Base-by-base conservation (phyloP, 2,329 filamentous ascomycete species). In the Metarhizium humberi region DNA sequence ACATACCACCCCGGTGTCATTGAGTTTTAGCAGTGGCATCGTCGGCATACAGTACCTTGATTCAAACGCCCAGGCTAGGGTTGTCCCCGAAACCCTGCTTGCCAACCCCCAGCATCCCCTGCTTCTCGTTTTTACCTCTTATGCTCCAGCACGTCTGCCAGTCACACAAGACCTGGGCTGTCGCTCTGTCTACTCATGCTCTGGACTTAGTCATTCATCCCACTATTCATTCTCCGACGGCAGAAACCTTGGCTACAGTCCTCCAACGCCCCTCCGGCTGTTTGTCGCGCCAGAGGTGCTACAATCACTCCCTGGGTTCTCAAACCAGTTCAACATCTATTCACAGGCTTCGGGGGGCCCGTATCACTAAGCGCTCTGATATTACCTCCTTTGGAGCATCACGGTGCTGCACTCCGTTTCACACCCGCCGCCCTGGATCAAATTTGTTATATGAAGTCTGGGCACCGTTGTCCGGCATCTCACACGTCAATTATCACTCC, bases 321-420 rank as follows among this genome's bases (percentile, higher is more conserved):
- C 40, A 16, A 36, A 66, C 68, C 70, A 67, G 69, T 69, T 69
- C 70, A 69, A 72, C 68, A 71, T 67, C 67, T 68, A 67, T 72
- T 70, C 70, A 71, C 73, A 75, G 69, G 71, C 70, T 52, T 36
- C 46, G 73, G 71, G 72, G 71, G 76, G 76, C 72, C 67, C 66
- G 77, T 79, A 73, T 71, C 65, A 78, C 76, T 69, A 66, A 66
- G 67, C 50, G 45, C 40, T 30, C 34, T 55, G 56, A 55, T 55
- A 53, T 46, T 48, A 40, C 40, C 45, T 51, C 38, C 50, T 49
- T 43, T 48, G 43, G 50, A 74, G 75, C 78, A 74, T 74, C 71
- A 76, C 75, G 67, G 71, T 74, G 73, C 74, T 75, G 71, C 73
- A 74, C 74, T 74, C 73, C 73, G 77, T 79, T 73, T 70, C 67